Base-by-base conservation (phyloP, 805 yeast species). In the Candida stauntonica region DNA sequence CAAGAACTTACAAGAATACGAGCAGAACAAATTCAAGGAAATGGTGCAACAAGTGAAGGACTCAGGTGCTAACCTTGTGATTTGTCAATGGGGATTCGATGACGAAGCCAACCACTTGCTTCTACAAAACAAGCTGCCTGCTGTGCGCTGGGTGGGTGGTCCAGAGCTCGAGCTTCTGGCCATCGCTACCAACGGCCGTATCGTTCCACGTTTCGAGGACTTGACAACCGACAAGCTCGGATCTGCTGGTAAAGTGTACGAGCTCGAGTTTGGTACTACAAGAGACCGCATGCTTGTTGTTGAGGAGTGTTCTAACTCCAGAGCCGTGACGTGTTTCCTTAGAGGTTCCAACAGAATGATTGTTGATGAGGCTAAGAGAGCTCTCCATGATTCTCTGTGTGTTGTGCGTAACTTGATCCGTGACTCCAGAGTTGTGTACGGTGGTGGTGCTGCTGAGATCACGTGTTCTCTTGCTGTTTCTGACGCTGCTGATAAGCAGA, bases 71-170 rank as follows among this genome's bases (percentile, higher is more conserved):
- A 91, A 89, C 62, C 77, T 91, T 39, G 99, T 91, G 36, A 91
- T 94, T 28, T 93, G 99, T 67, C 99, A 91, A 68, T 91, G 99
- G 99, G 99, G 99, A 14, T 93, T 91, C 55, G 99, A 91, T 63
- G 99, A 91, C 62, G 99, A 91, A 69, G 98, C 98, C 29, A 91
- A 91, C 66, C 96, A 93, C 64, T 67, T 93, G 59, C 72, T 93
- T 44, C 70, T 89, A 51, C 84, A 91, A 54, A 87, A 91, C 63
- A 76, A 86, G 30, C 73, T 93, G 47, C 95, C 96, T 27, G 98
- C 98, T 17, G 93, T 93, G 29, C 80, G 99, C 69, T 93, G 99
- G 99, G 95, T 93, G 36, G 99, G 98, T 45, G 99, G 98, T 31
- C 86, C 94, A 37, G 99, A 91, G 56, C 73, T 91, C 52, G 99